Evolutionary conservation across 331 rosid species (phyloP).

Genomic region (Ulmus americana): DNA sequence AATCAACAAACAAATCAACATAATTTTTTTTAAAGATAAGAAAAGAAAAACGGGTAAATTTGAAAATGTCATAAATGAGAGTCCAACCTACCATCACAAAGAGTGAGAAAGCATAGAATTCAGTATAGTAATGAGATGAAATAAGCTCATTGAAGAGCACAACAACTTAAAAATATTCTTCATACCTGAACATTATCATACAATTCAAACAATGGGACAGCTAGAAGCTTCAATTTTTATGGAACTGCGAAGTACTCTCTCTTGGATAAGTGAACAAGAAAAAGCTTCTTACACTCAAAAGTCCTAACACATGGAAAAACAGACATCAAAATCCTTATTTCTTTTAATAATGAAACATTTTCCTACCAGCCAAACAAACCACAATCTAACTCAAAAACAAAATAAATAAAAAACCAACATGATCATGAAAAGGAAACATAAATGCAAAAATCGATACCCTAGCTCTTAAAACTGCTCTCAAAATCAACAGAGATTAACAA

Average conservation of each 20-base stretch:
- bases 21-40: too few relatives aligned
- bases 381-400: not conserved
- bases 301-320: too few relatives aligned
- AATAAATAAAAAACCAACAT: not conserved
- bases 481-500: not conserved
- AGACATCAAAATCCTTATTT: not conserved
- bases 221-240: slow-evolving; percentile 84
- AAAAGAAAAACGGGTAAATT: too few relatives aligned
- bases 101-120: too few relatives aligned
- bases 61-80: too few relatives aligned
- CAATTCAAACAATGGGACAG: slow-evolving; percentile 96
- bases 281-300: slow-evolving; percentile 65
- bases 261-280: slow-evolving; percentile 89
- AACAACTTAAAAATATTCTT: slow-evolving; percentile 2
- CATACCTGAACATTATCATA: slow-evolving; percentile 96
- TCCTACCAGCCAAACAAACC: slow-evolving; percentile 3
- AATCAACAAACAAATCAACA: too few relatives aligned
- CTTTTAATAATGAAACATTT: not conserved
- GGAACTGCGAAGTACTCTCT: slow-evolving; percentile 97
- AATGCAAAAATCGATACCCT: not conserved
- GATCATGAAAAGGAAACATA: not conserved
- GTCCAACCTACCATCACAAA: too few relatives aligned
- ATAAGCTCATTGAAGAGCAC: not conserved
- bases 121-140: too few relatives aligned
- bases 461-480: not conserved